Evolutionary conservation across 495 filamentous ascomycete species (phyloP), one percentile per base, ranked within the genome.

Genomic region (Cercophora scortea): DNA sequence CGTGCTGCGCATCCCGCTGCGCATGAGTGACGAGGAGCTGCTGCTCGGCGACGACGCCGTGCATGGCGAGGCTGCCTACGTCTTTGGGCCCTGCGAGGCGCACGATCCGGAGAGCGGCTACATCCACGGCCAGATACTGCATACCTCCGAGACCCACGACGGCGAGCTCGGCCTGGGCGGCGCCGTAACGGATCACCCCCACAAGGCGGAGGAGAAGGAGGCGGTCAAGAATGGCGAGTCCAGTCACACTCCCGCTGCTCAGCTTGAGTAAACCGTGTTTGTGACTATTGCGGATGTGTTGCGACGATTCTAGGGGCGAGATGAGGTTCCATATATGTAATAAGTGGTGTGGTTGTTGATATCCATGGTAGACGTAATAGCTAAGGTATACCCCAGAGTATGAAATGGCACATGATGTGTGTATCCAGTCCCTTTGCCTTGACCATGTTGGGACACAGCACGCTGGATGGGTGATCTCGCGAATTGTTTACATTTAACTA

Each of bases 1-100:
- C 59, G 77, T 79, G 8, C 54, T 70, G 13, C 74, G 78, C 40
- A 67, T 81, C 13, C 74, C 71, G 6, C 62, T 78, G 48, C 61
- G 73, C 36, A 77, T 77, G 74, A 61, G 57, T 16, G 72, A 76
- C 10, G 77, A 74, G 57, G 50, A 68, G 41, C 59, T 78, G 25
- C 51, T 73, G 39, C 58, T 77, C 10, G 77, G 77, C 25, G 77
- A 80, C 59, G 74, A 75, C 56, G 74, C 75, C 12, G 65, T 76
- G 33, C 77, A 80, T 55, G 75, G 75, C 16, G 77, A 80, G 57
- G 71, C 67, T 45, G 69, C 76, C 18, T 80, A 80, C 51, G 66
- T 67, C 6, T 68, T 74, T 39, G 63, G 56, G 13, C 59, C 60
- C 41, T 64, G 60, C 38, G 60, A 64, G 12, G 47, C 55, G 25